Evolutionary conservation across 257 asterid species (phyloP), one percentile per base, ranked within the genome.

Genomic region (Solanum pinnatisectum): DNA sequence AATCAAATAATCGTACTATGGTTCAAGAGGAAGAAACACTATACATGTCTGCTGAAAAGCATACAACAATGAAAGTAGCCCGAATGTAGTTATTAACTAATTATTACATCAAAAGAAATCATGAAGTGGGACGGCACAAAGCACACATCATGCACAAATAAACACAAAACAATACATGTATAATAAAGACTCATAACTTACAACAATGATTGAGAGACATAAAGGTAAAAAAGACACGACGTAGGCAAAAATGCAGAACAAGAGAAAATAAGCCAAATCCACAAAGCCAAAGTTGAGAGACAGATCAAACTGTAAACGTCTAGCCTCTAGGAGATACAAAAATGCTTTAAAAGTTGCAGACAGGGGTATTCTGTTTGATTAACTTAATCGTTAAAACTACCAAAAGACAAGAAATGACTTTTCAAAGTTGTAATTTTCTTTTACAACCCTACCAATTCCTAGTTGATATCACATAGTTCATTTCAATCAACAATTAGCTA

Each of bases 241-340:
- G 78, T 46, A 35, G 79, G 39, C 49, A 89, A 36, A 12, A 65
- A 46, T 36, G 87, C 88, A 86, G 87, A 70, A 84, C 83, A 92
- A 90, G 88, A 63, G 90, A 85, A 87, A 23, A 85, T 65, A 86
- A 88, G 88, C 32, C 32, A 82, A n/a, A 87, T 90, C 86, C 90
- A 93, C 91, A 89, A 84, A 90, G 84, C 74, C 89, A 88, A 90
- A 87, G 87, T 70, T 87, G 90, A 74, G 72, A 37, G 83, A 89
- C 86, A 91, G 36, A 89, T 71, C 46, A 89, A 74, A 89, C 90
- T 84, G 91, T 88, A 92, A 91, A 89, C 90, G 33, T 73, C 30
- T 39, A 8, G 42, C 90, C n/a, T 73, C 30, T 39, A 8, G 42
- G 3, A 39, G 42, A 39, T 8, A 37, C 9, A 7, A 37, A 37